phyloP scores from a whole-genome alignment of 2,329 filamentous ascomycete genomes.

The Talaromyces amestolkiae region DNA sequence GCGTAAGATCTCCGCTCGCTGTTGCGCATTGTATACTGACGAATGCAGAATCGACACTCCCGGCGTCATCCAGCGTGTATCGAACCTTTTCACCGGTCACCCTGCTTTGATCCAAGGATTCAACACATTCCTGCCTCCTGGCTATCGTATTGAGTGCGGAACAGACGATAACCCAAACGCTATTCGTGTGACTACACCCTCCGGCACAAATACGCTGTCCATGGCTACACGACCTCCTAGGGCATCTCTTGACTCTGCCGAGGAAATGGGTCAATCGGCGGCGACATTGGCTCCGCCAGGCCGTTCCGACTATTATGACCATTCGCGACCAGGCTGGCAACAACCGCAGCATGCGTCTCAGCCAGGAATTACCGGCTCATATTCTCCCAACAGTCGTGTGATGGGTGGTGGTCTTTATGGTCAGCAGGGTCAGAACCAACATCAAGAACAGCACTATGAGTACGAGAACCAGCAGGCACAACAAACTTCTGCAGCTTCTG shows the following conservation, averaged over 20 bases:
- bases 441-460: constrained; percentile 45
- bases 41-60: constrained; percentile 78
- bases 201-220: constrained; percentile 92
- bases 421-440: constrained; percentile 37
- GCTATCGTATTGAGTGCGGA: constrained; percentile 95
- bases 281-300: constrained; percentile 32
- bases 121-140: constrained; percentile 93
- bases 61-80: constrained; percentile 94
- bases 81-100: constrained; percentile 91
- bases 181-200: constrained; percentile 93
- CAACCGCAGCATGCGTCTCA: constrained; percentile 34
- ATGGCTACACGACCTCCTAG: constrained; percentile 52
- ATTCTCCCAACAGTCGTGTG: constrained; percentile 42
- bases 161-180: constrained; percentile 91
- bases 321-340: constrained; percentile 41
- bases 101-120: constrained; percentile 95
- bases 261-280: constrained; percentile 31
- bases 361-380: constrained; percentile 35
- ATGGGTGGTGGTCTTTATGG: constrained; percentile 37
- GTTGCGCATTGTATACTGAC: not conserved
- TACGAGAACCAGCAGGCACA: constrained; percentile 46
- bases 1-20: constrained; percentile 58
- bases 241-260: constrained; percentile 32
- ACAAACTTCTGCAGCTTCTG: constrained; percentile 43
- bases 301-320: constrained; percentile 42